Evolutionary conservation across 192 early-diverging fungal species (phyloP).

Genomic region (Rhizoclosmatium globosum): DNA sequence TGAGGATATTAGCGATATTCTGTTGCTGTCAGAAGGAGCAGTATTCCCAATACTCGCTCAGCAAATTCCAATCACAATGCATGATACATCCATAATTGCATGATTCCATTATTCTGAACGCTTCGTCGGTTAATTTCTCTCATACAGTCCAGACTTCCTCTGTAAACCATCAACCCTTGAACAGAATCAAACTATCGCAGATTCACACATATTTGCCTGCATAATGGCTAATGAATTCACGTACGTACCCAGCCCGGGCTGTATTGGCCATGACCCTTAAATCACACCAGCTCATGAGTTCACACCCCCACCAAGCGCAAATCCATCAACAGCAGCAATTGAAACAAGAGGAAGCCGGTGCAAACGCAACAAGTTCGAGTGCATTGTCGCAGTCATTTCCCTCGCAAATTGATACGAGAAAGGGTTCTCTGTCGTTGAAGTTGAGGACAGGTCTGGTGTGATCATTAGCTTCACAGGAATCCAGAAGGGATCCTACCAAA

Average conservation of each 20-base stretch:
- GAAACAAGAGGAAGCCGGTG: conserved; percentile 63
- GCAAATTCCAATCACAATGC: too few relatives aligned
- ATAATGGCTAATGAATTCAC: not conserved
- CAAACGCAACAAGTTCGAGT: conserved; percentile 63
- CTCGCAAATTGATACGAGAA: conserved; percentile 17
- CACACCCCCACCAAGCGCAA: conserved; percentile 77
- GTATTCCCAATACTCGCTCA: too few relatives aligned
- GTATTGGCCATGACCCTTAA: conserved; percentile 54
- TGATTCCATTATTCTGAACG: too few relatives aligned
- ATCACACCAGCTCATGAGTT: conserved; percentile 69
- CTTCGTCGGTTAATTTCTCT: too few relatives aligned
- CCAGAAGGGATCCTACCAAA: conserved; percentile 40
- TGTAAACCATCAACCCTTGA: too few relatives aligned
- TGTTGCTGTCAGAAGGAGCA: not conserved
- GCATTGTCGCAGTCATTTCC: conserved; percentile 66
- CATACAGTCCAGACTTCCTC: too few relatives aligned
- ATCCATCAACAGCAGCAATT: conserved; percentile 65
- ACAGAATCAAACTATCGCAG: too few relatives aligned
- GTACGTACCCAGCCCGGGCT: conserved; percentile 28
- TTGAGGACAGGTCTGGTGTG: not conserved
- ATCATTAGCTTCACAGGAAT: conserved; percentile 25
- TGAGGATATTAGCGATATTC: not conserved
- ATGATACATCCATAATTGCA: too few relatives aligned
- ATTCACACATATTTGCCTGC: too few relatives aligned
- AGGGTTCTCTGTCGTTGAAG: not conserved